phyloP scores from a whole-genome alignment of 192 early-diverging fungal species.

The Thamnidium elegans region DNA sequence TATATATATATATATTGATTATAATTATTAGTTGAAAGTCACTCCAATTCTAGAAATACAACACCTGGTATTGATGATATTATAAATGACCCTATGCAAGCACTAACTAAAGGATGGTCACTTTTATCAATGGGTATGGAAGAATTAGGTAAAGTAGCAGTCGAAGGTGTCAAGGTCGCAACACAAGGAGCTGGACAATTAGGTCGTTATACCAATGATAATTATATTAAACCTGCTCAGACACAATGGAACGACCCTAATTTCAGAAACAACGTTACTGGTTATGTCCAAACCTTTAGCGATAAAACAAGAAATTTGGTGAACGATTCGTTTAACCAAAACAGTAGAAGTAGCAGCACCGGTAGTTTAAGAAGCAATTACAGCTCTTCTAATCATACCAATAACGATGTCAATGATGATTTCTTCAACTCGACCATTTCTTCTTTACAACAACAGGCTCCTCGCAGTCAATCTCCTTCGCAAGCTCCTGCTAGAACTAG shows the following conservation, averaged over 20 bases:
- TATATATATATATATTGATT: not conserved
- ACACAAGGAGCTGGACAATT: slow-evolving; percentile 45
- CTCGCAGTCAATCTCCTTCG: slow-evolving; percentile 26
- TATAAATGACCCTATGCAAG: slow-evolving; percentile 66
- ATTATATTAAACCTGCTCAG: slow-evolving; percentile 61
- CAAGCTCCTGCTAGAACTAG: slow-evolving; percentile 25
- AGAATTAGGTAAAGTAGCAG: slow-evolving; percentile 32
- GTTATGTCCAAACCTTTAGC: slow-evolving; percentile 59
- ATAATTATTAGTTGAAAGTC: slow-evolving; percentile 23
- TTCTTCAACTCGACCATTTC: slow-evolving; percentile 39
- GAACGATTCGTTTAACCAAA: not conserved
- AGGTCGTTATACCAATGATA: slow-evolving; percentile 54
- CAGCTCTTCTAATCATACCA: slow-evolving; percentile 12
- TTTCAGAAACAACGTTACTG: slow-evolving; percentile 57
- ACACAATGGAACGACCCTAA: slow-evolving; percentile 63
- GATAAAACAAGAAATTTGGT: slow-evolving; percentile 41
- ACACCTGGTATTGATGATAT: slow-evolving; percentile 54
- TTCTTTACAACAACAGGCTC: slow-evolving; percentile 26
- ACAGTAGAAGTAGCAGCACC: not conserved
- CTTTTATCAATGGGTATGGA: slow-evolving; percentile 57
- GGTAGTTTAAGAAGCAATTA: slow-evolving; percentile 1
- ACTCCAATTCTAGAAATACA: slow-evolving; percentile 17
- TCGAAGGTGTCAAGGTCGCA: slow-evolving; percentile 51
- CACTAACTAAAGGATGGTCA: slow-evolving; percentile 66
- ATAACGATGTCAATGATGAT: slow-evolving; percentile 24